Base-by-base conservation (phyloP, 495 filamentous ascomycete genomes). In the Jackrogersella minutella region DNA sequence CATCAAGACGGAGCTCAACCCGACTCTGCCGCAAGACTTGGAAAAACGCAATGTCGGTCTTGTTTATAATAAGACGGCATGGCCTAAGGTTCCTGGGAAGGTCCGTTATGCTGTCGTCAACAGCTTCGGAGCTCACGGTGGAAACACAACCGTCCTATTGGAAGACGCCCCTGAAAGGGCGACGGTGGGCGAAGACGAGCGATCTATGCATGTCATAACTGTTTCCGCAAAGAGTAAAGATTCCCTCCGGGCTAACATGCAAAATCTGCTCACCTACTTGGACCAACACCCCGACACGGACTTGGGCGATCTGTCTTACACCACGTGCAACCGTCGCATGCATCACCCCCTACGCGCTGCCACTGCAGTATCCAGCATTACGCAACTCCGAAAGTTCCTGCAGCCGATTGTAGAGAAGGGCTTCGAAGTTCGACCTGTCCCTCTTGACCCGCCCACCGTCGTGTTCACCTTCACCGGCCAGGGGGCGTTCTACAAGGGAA, bases 281-380 rank as follows among this genome's bases (percentile, higher is more conserved):
- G 37, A 77, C 77, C 1, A 78, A 73, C 5, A 84, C 78, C 53
- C 68, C 36, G 10, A 74, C 66, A 46, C 58, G 46, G 16, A 57
- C 74, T 0, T 65, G 68, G 56, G 65, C 66, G 67, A 77, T 22
- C 69, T 91, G 14, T 84, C 88, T 3, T 93, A 93, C 70, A 92
- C 90, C 0, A 89, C 88, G 0, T 91, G 88, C 1, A 90, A 90
- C 26, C 82, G 90, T 39, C 85, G 90, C 0, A 82, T 88, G 22
- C 90, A 92, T 57, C 87, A 91, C 66, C 77, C 79, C 8, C 84
- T 84, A 63, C 84, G 90, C 30, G 77, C 86, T 3, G 78, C 79
- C 30, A 76, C 85, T 22, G 74, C 75, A 17, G 84, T 76, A 0
- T 76, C 80, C 17, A 74, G 76, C 40, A 55, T 81, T 26, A 39